Base-by-base conservation (phyloP, 306 rosid genomes). In the Lagenaria siceraria region DNA sequence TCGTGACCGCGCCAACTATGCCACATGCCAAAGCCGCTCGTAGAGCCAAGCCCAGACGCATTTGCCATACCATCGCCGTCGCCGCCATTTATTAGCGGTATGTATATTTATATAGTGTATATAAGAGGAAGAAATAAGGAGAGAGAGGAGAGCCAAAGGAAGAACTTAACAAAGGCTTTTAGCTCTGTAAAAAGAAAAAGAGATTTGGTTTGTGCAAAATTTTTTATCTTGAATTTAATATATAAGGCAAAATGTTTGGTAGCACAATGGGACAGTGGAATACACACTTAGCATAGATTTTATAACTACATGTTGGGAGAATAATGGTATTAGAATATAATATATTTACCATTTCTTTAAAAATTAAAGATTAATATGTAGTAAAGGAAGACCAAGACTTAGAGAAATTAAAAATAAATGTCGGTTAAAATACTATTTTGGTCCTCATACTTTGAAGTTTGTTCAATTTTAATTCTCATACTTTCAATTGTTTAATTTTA, bases 11-110 rank as follows among this genome's bases (percentile, higher is more conserved):
- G 13, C 86, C 90, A 0, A 88, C 89, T 74, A 91, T 80, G 87
- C 72, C 71, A 85, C 98, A 93, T 4, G 98, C 96, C 14, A 91
- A 36, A 55, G 88, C 83, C 0, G 97, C 83, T 7, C 97, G 77
- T 1, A 93, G 82, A 2, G 96, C 96, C 0, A 84, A 85, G 22
- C 80, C 83, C 6, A 91, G 27, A 15, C 90, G 89, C 42, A 56
- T 19, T 38, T 56, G 79, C 93, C 92, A 81, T 19, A 85, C 4
- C 4, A 80, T 51, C 24, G 10, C 77, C 59, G 0, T 64, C 49
- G 8, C 80, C 59, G 4, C 61, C 75, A 53, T 64, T 46, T 69
- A 53, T 72, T 14, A 48, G 33, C 27, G 8, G 52, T 38, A 0
- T 75, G 33, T 60, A 33, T 43, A 29, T 51, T 19, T 53, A 1